phyloP scores from a whole-genome alignment of 805 yeast species.

The Starmerella apis region DNA sequence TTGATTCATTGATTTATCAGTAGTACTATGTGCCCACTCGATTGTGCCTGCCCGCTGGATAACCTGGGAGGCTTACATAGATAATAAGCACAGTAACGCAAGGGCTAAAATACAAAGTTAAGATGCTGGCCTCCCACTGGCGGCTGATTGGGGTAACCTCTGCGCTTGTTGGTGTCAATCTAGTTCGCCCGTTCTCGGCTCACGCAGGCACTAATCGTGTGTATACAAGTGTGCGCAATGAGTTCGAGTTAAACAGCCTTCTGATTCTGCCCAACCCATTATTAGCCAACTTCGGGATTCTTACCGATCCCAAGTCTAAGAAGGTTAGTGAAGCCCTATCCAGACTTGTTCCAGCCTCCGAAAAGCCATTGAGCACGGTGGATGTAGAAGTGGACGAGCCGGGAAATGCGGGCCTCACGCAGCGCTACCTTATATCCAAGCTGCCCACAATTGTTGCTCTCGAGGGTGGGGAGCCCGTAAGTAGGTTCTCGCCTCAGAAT shows the following conservation, averaged over 20 bases:
- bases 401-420: conserved; percentile 48
- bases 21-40: no score
- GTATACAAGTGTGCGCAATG: conserved; percentile 45
- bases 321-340: conserved; percentile 53
- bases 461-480: conserved; percentile 51
- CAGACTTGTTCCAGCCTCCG: conserved; percentile 37
- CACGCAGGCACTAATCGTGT: conserved; percentile 33
- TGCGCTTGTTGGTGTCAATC: conserved; percentile 13
- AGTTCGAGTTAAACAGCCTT: conserved; percentile 49
- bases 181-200: conserved; percentile 18
- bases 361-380: conserved; percentile 47
- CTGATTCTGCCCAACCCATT: conserved; percentile 47
- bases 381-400: conserved; percentile 62
- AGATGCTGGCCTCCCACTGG: conserved; percentile 6
- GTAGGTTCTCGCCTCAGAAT: conserved; percentile 29
- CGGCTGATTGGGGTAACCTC: conserved; percentile 20
- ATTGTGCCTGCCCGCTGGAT: no score
- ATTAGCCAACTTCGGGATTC: conserved; percentile 57
- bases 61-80: conserved; percentile 5
- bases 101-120: background rate
- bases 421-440: conserved; percentile 45
- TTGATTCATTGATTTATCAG: no score
- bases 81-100: background rate
- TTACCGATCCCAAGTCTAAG: conserved; percentile 55
- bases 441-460: conserved; percentile 62